Base-by-base conservation (phyloP, 2,329 filamentous ascomycete species). In the Xylaria sp. region DNA sequence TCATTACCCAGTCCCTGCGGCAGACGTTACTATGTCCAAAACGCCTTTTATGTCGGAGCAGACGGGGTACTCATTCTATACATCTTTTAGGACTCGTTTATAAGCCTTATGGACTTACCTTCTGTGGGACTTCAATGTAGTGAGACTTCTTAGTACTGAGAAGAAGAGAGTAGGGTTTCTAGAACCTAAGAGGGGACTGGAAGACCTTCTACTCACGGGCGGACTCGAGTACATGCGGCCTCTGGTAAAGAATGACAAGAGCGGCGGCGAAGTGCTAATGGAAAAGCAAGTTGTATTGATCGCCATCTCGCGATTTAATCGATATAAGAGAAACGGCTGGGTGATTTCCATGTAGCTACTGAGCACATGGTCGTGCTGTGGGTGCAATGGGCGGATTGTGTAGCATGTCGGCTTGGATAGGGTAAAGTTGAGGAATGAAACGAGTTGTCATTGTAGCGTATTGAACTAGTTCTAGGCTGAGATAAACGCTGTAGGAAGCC, bases 391-490 rank as follows among this genome's bases (percentile, higher is more conserved):
- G n/a, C 2, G 19, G 7, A 50, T n/a, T 12, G 47, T 9, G 19
- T 24, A 7, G 47, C n/a, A 8, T 50, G 24, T 24, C 47, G 47
- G 4, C 47, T 6, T 12, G 47, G 21, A 21, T 50, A 50, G 24
- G 47, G 47, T 24, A n/a, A 50, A 21, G 47, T 50, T 24, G 5
- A 50, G 1, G 21, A 21, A 50, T 50, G 47, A n/a, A n/a, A 50
- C 19, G 21, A 50, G 11, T 24, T 24, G 11, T n/a, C 47, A 21
- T 17, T 50, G 21, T 12, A 50, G n/a, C 17, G n/a, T 50, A 50
- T 50, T 50, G 47, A 50, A 50, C 21, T 50, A 21, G 21, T 50
- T 1, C n/a, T 50, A 50, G 47, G 47, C 8, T 50, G 47, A 50
- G 47, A 50, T 27, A 27, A 27, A 27, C 2, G 24, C 24, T 4